phyloP scores from a whole-genome alignment of 2,329 filamentous ascomycete genomes.

The Helicocarpus griseus region DNA sequence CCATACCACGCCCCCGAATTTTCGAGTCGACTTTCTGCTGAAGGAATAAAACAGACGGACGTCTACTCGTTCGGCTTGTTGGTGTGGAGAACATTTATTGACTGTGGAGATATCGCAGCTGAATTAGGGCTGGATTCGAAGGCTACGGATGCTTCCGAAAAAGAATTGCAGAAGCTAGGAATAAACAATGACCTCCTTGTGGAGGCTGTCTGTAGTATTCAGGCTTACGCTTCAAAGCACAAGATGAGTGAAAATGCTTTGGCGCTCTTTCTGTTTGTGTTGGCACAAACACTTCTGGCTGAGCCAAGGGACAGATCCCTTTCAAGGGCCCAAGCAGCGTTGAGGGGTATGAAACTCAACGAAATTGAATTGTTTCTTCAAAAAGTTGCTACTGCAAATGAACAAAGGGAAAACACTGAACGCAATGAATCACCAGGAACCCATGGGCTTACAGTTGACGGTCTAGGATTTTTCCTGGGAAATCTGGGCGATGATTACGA shows the following conservation, averaged over 20 bases:
- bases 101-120: slow-evolving; percentile 1
- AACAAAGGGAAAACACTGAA: background rate
- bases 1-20: slow-evolving; percentile 10
- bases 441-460: background rate
- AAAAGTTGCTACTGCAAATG: background rate
- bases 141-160: background rate
- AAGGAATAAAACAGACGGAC: slow-evolving; percentile 8
- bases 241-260: background rate
- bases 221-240: background rate
- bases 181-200: background rate
- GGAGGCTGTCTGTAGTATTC: background rate
- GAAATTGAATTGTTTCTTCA: background rate
- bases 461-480: background rate
- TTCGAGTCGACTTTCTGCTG: background rate
- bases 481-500: slow-evolving; percentile 1
- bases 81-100: slow-evolving; percentile 10
- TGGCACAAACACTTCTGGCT: background rate
- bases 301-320: background rate
- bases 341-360: background rate
- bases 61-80: slow-evolving; percentile 10
- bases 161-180: background rate
- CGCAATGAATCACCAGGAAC: background rate
- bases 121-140: background rate
- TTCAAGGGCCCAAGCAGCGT: background rate
- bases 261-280: background rate